phyloP scores from a whole-genome alignment of 345 rosid genomes.

The Eutrema heterophyllum region DNA sequence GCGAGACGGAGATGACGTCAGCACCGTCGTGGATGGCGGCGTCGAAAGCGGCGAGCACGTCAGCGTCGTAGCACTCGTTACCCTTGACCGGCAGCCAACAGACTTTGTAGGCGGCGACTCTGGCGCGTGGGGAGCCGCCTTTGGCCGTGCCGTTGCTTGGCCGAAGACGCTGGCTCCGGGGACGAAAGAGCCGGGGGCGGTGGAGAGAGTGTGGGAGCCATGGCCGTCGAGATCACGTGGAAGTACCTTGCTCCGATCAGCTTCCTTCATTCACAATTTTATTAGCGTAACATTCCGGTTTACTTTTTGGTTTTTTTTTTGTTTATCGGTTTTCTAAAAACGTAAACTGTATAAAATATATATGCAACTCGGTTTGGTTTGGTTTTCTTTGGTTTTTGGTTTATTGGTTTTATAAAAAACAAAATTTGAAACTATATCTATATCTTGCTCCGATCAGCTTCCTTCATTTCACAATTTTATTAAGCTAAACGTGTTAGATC shows the following conservation, averaged over 20 bases:
- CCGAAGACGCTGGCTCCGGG: slow-evolving; percentile 47
- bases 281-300: no score
- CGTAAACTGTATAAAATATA: no score
- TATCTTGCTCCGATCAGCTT: slow-evolving; percentile 72
- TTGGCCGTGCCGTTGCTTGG: slow-evolving; percentile 60
- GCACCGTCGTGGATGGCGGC: no score
- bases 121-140: slow-evolving; percentile 91
- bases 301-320: no score
- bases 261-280: slow-evolving; percentile 37
- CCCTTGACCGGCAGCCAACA: slow-evolving; percentile 55
- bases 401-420: no score
- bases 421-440: no score
- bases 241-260: slow-evolving; percentile 59
- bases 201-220: slow-evolving; percentile 78
- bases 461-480: slow-evolving; percentile 21
- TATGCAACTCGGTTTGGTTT: no score
- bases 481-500: no score
- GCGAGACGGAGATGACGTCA: no score
- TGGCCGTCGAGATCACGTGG: slow-evolving; percentile 73
- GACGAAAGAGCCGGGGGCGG: slow-evolving; percentile 69
- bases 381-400: no score
- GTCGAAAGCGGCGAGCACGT: no score
- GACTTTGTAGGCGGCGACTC: slow-evolving; percentile 89
- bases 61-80: slow-evolving; percentile 21
- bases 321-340: no score